phyloP scores from a whole-genome alignment of 73 alveolate species.

The Paramecium caudatum region DNA sequence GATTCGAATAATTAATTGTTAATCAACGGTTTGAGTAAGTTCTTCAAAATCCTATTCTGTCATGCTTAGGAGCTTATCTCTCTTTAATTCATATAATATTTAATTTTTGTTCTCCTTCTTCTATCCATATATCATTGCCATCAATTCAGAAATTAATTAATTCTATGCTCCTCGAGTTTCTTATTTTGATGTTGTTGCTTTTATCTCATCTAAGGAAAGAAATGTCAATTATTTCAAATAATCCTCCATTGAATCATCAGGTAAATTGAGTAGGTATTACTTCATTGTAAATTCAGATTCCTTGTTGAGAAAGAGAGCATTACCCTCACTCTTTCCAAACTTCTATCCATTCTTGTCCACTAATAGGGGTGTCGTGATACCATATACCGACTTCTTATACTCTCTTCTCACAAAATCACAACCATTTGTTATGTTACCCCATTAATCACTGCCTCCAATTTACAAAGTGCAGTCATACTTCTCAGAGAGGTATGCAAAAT shows the following conservation, averaged over 20 bases:
- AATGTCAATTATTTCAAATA: neutral
- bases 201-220: neutral
- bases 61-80: neutral
- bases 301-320: neutral
- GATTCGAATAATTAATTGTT: neutral
- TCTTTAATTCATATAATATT: neutral
- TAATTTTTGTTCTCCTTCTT: neutral
- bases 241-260: neutral
- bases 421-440: slow-evolving; percentile 82
- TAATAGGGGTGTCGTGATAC: slow-evolving; percentile 19
- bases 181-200: neutral
- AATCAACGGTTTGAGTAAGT: neutral
- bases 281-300: neutral
- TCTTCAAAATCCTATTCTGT: neutral
- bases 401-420: slow-evolving; percentile 68
- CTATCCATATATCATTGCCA: neutral
- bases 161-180: neutral
- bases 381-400: slow-evolving; percentile 20
- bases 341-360: neutral
- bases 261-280: neutral
- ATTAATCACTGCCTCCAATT: slow-evolving; percentile 72
- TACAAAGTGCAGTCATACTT: slow-evolving; percentile 68
- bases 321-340: slow-evolving; percentile 45
- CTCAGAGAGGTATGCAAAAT: slow-evolving; percentile 58
- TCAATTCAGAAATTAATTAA: neutral